These are phyloP conservation scores for Yarrowia deformans DNA, from an alignment of 805 yeast species.

Conservation along the genomic window DNA sequence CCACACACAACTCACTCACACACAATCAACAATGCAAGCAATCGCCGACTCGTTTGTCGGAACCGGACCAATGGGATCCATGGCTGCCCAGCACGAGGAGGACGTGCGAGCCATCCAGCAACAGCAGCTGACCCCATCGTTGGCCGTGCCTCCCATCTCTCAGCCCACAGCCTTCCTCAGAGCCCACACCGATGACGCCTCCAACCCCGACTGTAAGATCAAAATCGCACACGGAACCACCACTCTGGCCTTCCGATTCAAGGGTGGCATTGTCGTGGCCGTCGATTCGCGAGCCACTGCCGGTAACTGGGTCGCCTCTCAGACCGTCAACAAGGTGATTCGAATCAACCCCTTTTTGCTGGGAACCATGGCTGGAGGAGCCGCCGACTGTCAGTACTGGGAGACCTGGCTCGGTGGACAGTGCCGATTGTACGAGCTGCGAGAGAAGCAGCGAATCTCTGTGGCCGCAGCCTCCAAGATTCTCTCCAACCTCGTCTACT, in stretches of 20 bases:
- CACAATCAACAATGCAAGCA: conserved; percentile 47
- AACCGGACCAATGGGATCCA: conserved; percentile 40
- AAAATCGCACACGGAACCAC: conserved; percentile 99
- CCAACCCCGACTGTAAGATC: conserved; percentile 92
- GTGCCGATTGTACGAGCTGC: conserved; percentile 91
- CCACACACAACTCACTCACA: conserved; percentile 17
- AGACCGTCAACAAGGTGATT: conserved; percentile 95
- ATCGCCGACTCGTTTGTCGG: conserved; percentile 46
- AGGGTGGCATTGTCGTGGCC: conserved; percentile 93
- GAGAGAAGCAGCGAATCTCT: conserved; percentile 92
- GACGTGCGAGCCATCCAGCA: conserved; percentile 40
- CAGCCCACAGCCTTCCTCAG: conserved; percentile 87
- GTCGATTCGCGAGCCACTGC: conserved; percentile 99
- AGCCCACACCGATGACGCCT: conserved; percentile 96
- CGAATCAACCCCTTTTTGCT: conserved; percentile 93
- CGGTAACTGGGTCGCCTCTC: conserved; percentile 97
- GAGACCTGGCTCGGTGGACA: conserved; percentile 98
- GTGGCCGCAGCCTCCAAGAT: conserved; percentile 98
- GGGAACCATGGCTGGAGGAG: conserved; percentile 99
- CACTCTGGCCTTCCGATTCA: conserved; percentile 92
- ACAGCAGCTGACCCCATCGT: conserved; percentile 44
- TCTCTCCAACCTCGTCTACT: conserved; percentile 85
- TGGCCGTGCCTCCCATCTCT: conserved; percentile 48
- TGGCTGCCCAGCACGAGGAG: conserved; percentile 41
- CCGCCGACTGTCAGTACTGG: conserved; percentile 99